Evolutionary conservation across 805 yeast genomes (phyloP).

Genomic region (Blastobotrys terrestris): DNA sequence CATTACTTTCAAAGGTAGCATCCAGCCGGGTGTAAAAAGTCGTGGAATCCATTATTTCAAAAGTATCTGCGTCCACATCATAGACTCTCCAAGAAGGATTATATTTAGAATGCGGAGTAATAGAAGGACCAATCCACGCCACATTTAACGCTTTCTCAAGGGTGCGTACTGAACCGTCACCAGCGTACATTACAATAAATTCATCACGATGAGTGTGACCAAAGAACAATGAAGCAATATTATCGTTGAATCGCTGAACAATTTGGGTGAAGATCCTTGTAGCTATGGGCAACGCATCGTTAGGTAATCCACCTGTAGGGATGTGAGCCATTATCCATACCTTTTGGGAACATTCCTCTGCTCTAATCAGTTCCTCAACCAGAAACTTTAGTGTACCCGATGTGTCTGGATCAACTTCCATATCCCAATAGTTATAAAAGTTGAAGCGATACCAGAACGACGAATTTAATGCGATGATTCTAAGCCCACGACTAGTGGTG

Average conservation of each 20-base stretch:
- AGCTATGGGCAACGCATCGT: slow-evolving; percentile 57
- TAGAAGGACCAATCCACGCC: slow-evolving; percentile 62
- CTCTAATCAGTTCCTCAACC: slow-evolving; percentile 53
- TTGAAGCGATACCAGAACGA: slow-evolving; percentile 63
- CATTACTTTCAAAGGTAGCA: slow-evolving; percentile 36
- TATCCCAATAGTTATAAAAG: slow-evolving; percentile 48
- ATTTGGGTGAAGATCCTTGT: slow-evolving; percentile 50
- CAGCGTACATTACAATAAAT: slow-evolving; percentile 51
- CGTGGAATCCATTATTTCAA: slow-evolving; percentile 52
- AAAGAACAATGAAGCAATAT: slow-evolving; percentile 62
- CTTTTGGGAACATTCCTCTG: slow-evolving; percentile 51
- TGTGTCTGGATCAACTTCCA: slow-evolving; percentile 46
- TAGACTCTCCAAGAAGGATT: slow-evolving; percentile 74
- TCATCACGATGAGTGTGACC: slow-evolving; percentile 72
- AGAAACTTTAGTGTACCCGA: slow-evolving; percentile 60
- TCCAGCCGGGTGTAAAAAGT: slow-evolving; percentile 57
- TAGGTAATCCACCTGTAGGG: slow-evolving; percentile 45
- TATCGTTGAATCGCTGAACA: slow-evolving; percentile 57
- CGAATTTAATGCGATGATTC: slow-evolving; percentile 57
- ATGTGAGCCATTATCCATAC: slow-evolving; percentile 74
- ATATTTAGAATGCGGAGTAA: slow-evolving; percentile 44
- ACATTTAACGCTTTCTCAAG: slow-evolving; percentile 44
- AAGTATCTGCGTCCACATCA: slow-evolving; percentile 55
- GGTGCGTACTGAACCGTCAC: slow-evolving; percentile 36
- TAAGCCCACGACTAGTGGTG: slow-evolving; percentile 49